Evolutionary conservation across 805 yeast species (phyloP).

Genomic region (Sugiyamaella americana): DNA sequence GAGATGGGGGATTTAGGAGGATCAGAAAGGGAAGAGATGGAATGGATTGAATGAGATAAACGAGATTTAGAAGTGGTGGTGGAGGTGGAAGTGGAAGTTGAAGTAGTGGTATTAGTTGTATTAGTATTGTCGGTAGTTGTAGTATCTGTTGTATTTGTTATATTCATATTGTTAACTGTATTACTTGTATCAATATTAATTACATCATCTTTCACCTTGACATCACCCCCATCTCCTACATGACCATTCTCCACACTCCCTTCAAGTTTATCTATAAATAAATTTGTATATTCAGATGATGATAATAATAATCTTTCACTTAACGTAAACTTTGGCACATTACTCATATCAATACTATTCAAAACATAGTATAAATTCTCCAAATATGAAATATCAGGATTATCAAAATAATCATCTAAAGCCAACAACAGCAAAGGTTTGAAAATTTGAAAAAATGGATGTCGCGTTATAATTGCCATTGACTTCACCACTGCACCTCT

Average conservation of each 20-base stretch:
- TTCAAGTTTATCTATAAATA: conserved; percentile 26
- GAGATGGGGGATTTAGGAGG: background rate
- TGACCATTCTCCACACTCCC: conserved; percentile 2
- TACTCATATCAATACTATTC: conserved; percentile 25
- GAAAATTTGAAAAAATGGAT: conserved; percentile 49
- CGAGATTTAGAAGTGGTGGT: background rate
- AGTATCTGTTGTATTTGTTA: background rate
- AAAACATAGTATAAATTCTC: conserved; percentile 27
- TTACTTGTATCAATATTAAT: too few relatives aligned
- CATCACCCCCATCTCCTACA: background rate
- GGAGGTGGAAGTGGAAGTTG: background rate
- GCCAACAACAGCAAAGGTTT: conserved; percentile 52
- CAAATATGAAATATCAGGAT: conserved; percentile 16
- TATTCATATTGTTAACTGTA: background rate
- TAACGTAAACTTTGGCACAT: conserved; percentile 26
- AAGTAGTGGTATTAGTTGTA: background rate
- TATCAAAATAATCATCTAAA: conserved; percentile 42
- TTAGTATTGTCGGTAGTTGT: background rate
- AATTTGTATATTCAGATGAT: conserved; percentile 19
- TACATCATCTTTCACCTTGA: too few relatives aligned
- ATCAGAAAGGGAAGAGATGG: background rate
- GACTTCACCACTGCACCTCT: conserved; percentile 60
- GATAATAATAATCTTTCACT: conserved; percentile 27
- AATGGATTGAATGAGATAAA: background rate
- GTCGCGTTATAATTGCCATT: conserved; percentile 50